A percentile compares a stretch with the other conserved stretches of the same genome.
phyloP scores from a whole-genome alignment of 306 rosid genomes.

The Lithocarpus polystachyus region DNA sequence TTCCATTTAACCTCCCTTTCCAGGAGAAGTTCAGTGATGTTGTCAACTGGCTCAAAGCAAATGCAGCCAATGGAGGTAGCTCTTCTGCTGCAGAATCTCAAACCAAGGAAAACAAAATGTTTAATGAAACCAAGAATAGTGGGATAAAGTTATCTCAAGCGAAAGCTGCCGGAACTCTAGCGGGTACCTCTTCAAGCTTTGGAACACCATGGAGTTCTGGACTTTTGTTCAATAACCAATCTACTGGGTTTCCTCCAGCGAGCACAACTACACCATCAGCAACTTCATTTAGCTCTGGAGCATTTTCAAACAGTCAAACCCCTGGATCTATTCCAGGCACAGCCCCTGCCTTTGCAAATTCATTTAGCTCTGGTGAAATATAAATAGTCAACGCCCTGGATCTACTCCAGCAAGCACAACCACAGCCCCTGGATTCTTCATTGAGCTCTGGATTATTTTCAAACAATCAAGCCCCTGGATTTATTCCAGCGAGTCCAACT shows the following conservation, averaged over 20 bases:
- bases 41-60: constrained; percentile 86
- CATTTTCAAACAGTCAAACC: constrained; percentile 5
- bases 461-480: constrained; percentile 11
- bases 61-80: constrained; percentile 55
- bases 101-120: constrained; percentile 43
- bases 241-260: constrained; percentile 8
- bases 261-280: background rate
- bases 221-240: constrained; percentile 38
- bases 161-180: constrained; percentile 41
- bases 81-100: constrained; percentile 33
- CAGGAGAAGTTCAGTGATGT: constrained; percentile 92
- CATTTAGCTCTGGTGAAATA: background rate
- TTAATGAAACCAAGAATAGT: constrained; percentile 35
- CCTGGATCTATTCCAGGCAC: background rate
- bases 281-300: constrained; percentile 16
- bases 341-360: background rate
- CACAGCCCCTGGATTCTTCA: background rate
- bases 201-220: constrained; percentile 62
- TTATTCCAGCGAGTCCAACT: constrained; percentile 8
- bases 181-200: constrained; percentile 29
- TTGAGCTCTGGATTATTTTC: constrained; percentile 14
- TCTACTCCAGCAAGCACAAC: background rate
- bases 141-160: constrained; percentile 49
- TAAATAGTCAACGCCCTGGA: constrained; percentile 13
- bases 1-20: constrained; percentile 24